phyloP scores from a whole-genome alignment of 441 rosid species.

The Manihot esculenta region DNA sequence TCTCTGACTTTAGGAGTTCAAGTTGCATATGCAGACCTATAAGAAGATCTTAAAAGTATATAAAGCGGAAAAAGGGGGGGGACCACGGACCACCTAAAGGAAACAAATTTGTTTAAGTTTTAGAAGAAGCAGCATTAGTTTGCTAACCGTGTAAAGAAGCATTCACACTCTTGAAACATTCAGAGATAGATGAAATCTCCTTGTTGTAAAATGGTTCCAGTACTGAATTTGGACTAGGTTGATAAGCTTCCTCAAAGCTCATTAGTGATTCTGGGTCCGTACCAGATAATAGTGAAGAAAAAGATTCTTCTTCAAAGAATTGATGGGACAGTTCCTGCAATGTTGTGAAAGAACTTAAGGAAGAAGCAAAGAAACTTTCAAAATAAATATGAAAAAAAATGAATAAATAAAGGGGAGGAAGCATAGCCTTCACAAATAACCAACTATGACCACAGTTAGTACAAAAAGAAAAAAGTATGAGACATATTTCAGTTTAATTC shows the following conservation, averaged over 20 bases:
- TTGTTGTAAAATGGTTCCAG: conserved; percentile 48
- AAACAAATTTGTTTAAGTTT: background rate
- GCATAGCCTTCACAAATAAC: too few relatives aligned
- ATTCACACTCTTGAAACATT: conserved; percentile 30
- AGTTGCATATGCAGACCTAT: conserved; percentile 47
- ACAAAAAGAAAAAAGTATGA: background rate
- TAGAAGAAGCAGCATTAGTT: conserved; percentile 12
- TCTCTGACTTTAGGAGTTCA: conserved; percentile 51
- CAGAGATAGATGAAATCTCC: conserved; percentile 33
- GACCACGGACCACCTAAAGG: too few relatives aligned
- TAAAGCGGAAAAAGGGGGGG: background rate
- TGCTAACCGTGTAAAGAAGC: conserved; percentile 45
- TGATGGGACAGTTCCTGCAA: conserved; percentile 37
- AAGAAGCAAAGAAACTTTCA: too few relatives aligned
- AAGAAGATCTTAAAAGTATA: background rate
- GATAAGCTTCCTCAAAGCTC: conserved; percentile 53
- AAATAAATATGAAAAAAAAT: background rate
- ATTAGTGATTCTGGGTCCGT: conserved; percentile 47
- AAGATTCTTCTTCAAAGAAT: conserved; percentile 42
- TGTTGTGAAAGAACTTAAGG: background rate
- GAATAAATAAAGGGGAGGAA: too few relatives aligned
- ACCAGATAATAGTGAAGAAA: conserved; percentile 39
- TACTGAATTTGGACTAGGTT: conserved; percentile 85
- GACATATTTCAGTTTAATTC: too few relatives aligned
- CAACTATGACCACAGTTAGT: too few relatives aligned